Evolutionary conservation across 2,329 filamentous ascomycete species (phyloP).

Genomic region (Stachybotrys echinatus): DNA sequence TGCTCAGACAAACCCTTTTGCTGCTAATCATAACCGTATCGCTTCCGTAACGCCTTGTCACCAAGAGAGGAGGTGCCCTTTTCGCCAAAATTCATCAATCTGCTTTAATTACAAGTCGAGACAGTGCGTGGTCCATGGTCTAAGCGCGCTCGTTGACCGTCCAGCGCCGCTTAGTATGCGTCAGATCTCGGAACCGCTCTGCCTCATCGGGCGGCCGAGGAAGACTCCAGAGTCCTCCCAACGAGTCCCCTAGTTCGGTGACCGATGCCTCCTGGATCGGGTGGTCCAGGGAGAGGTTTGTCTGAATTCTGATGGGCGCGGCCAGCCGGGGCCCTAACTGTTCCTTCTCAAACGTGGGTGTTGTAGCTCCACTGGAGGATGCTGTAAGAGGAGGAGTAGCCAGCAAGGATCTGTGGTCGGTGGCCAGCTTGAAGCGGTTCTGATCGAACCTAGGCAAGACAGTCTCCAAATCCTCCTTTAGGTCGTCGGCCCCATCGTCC

Average conservation of each 20-base stretch:
- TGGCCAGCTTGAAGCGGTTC: constrained; percentile 21
- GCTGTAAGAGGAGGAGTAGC: constrained; percentile 10
- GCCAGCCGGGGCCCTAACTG: constrained; percentile 20
- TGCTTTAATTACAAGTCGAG: neutral
- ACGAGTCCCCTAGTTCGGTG: constrained; percentile 29
- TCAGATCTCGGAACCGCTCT: constrained; percentile 40
- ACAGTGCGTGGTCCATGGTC: neutral
- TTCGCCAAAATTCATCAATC: neutral
- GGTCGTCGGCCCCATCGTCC: constrained; percentile 37
- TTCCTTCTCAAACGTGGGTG: neutral
- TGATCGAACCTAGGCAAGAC: constrained; percentile 49
- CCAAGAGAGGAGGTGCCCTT: neutral
- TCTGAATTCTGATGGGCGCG: constrained; percentile 29
- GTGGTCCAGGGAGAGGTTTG: constrained; percentile 21
- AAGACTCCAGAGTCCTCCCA: constrained; percentile 39
- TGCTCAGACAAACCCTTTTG: neutral
- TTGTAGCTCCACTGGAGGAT: neutral
- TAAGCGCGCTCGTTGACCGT: constrained; percentile 44
- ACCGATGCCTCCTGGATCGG: constrained; percentile 23
- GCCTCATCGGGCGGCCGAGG: constrained; percentile 38
- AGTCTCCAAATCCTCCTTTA: constrained; percentile 40
- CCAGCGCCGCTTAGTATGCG: constrained; percentile 47
- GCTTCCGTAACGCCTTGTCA: neutral
- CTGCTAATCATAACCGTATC: neutral
- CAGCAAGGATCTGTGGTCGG: neutral